Conservation (phyloP, 225 moss, liverwort and hornwort genomes). For the Bryoerythrophyllum caledonicum region DNA sequence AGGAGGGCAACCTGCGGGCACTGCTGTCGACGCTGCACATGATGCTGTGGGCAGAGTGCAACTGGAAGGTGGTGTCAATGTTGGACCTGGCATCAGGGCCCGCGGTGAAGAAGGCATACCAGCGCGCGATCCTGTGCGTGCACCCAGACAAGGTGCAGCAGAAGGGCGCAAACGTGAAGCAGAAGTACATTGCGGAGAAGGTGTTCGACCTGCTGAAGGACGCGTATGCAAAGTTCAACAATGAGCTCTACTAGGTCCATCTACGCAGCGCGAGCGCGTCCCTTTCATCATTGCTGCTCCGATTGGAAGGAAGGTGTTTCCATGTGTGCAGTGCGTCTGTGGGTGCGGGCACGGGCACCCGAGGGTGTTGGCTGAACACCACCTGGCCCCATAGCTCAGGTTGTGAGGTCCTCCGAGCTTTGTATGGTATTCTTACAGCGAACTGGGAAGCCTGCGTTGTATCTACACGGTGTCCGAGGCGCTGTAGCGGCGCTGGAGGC, state of each 20-base stretch:
- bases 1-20: constrained; percentile 94
- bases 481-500: not conserved
- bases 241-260: constrained; percentile 39
- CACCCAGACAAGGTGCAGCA: constrained; percentile 96
- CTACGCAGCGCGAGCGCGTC: too few species aligned
- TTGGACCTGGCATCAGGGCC: constrained; percentile 70
- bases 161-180: constrained; percentile 81
- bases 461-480: constrained; percentile 19
- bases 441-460: constrained; percentile 28
- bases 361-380: constrained; percentile 27
- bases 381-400: constrained; percentile 20
- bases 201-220: constrained; percentile 64
- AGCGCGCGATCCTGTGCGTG: constrained; percentile 82
- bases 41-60: constrained; percentile 94
- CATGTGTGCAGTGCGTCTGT: not conserved
- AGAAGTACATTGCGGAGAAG: constrained; percentile 84
- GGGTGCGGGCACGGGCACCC: constrained; percentile 2
- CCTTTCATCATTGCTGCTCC: not conserved
- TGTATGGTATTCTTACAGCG: constrained; percentile 34
- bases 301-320: too few species aligned
- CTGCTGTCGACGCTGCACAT: constrained; percentile 83
- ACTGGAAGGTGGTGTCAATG: constrained; percentile 81
- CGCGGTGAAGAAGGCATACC: constrained; percentile 86
- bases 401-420: too few species aligned
- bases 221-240: constrained; percentile 48